Conservation (phyloP, 179 eudicot species). For the Spinacia oleracea region DNA sequence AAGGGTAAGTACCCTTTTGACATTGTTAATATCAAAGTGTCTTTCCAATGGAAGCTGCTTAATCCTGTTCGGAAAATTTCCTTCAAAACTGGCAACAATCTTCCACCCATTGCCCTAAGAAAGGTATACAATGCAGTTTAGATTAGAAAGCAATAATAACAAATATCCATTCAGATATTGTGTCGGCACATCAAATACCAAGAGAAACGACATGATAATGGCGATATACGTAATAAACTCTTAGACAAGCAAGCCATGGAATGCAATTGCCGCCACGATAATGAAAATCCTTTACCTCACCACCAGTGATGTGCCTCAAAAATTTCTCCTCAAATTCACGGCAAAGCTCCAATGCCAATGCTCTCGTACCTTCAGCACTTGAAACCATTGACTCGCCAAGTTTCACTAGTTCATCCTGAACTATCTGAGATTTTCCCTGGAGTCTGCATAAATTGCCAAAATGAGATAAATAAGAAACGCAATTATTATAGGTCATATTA, state of each 20-base stretch:
- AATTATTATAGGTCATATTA: conserved; percentile 5
- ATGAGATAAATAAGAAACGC: conserved; percentile 17
- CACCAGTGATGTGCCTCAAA: conserved; percentile 86
- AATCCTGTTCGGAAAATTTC: conserved; percentile 94
- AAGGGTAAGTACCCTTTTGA: conserved; percentile 75
- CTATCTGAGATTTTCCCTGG: conserved; percentile 94
- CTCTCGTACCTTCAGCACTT: conserved; percentile 89
- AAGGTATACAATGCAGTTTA: not conserved
- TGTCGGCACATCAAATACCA: conserved; percentile 3
- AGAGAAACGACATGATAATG: not conserved
- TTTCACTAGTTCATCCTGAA: conserved; percentile 92
- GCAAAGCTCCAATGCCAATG: conserved; percentile 96
- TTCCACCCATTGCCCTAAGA: conserved; percentile 92
- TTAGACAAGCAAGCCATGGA: not conserved
- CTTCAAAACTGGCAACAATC: conserved; percentile 98
- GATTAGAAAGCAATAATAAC: not conserved
- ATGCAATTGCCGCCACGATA: conserved; percentile 9
- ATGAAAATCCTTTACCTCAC: conserved; percentile 64
- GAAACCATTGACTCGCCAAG: conserved; percentile 92
- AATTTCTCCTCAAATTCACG: conserved; percentile 99
- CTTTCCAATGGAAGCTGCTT: conserved; percentile 97
- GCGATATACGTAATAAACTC: not conserved
- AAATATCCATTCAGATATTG: not conserved
- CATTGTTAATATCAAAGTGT: conserved; percentile 96
- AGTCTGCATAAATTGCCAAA: conserved; percentile 51